Evolutionary conservation across 2,329 filamentous ascomycete genomes (phyloP).

Genomic region (Aspergillus brunneoviolaceus): DNA sequence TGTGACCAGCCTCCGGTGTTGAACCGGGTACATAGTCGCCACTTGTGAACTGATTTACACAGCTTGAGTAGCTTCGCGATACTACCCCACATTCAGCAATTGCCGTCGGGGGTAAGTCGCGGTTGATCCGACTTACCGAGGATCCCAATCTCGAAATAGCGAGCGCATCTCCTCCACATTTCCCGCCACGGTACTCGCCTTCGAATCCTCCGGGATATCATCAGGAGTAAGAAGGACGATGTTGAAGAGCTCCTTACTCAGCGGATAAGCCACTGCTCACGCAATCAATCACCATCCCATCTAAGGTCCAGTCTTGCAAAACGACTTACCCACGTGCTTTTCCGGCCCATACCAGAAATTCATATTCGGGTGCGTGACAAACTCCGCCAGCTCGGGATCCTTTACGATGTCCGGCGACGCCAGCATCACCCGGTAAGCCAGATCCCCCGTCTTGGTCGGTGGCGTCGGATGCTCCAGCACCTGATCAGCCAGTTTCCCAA

Average conservation of each 20-base stretch:
- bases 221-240: conserved; percentile 33
- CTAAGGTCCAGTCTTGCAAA: neutral
- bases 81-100: conserved; percentile 14
- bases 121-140: conserved; percentile 23
- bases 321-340: conserved; percentile 24
- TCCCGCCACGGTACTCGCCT: conserved; percentile 27
- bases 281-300: neutral
- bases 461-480: conserved; percentile 26
- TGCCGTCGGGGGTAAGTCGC: neutral
- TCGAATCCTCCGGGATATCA: conserved; percentile 22
- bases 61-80: conserved; percentile 25
- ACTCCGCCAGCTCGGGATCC: conserved; percentile 26
- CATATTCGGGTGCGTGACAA: conserved; percentile 30
- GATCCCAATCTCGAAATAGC: conserved; percentile 40
- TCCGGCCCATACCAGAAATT: conserved; percentile 38
- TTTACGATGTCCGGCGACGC: conserved; percentile 28
- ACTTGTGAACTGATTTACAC: conserved; percentile 55
- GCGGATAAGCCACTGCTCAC: neutral
- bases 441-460: conserved; percentile 33
- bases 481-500: conserved; percentile 25
- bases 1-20: conserved; percentile 59
- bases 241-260: conserved; percentile 30
- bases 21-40: conserved; percentile 61
- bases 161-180: conserved; percentile 37
- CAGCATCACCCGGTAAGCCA: conserved; percentile 39